Evolutionary conservation across 1,139 yeast genomes (phyloP).

Genomic region (Yamadazyma siamensis): DNA sequence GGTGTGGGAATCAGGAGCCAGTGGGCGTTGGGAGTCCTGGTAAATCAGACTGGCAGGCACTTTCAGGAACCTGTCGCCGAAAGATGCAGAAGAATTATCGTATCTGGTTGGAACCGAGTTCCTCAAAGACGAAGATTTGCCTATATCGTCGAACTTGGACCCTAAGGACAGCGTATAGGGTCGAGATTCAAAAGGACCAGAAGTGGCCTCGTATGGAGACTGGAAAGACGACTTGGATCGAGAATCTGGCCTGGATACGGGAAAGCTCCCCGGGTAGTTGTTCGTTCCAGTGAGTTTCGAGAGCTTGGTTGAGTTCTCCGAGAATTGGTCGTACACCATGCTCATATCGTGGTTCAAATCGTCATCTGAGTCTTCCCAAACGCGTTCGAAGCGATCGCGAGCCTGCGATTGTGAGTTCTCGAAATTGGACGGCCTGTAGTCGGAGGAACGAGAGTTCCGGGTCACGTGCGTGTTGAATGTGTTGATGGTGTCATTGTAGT

Average conservation of each 20-base stretch:
- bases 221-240: too few species aligned
- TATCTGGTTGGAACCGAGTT: too few species aligned
- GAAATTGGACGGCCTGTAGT: not conserved
- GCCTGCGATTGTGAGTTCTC: conserved; percentile 1
- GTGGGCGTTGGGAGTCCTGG: too few species aligned
- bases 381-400: not conserved
- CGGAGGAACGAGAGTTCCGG: not conserved
- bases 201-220: too few species aligned
- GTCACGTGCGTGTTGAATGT: conserved; percentile 7
- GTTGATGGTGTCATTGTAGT: conserved; percentile 29
- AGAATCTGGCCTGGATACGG: too few species aligned
- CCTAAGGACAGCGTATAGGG: conserved; percentile 3
- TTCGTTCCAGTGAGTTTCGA: conserved; percentile 12
- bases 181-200: too few species aligned
- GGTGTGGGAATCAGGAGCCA: too few species aligned
- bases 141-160: conserved; percentile 4
- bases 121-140: too few species aligned
- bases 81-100: too few species aligned
- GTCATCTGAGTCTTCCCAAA: conserved; percentile 22
- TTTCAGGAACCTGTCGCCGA: too few species aligned
- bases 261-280: conserved; percentile 23
- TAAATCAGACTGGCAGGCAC: too few species aligned
- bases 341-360: conserved; percentile 19
- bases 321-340: conserved; percentile 12
- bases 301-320: conserved; percentile 8